phyloP scores from a whole-genome alignment of 495 filamentous ascomycete species.

The Parathielavia appendiculata region DNA sequence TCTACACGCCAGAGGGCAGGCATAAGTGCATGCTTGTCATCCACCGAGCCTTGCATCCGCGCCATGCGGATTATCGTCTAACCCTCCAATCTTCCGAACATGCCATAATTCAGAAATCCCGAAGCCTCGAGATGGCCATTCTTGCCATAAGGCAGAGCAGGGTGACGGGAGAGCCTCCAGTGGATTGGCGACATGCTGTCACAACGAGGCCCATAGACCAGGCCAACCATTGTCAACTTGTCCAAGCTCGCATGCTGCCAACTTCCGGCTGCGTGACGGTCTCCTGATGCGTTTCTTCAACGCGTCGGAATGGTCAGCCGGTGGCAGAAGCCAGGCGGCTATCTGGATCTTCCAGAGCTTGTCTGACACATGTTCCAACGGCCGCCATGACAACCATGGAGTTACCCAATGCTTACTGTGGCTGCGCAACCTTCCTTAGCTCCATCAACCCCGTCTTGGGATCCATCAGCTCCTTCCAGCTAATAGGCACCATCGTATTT shows the following conservation, averaged over 20 bases:
- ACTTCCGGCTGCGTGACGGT: background rate
- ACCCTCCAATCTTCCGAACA: background rate
- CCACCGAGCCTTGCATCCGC: background rate
- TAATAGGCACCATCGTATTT: conserved; percentile 84
- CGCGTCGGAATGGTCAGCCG: background rate
- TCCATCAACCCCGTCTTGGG: conserved; percentile 72
- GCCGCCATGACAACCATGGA: background rate
- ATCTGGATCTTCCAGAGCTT: background rate
- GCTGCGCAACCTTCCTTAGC: conserved; percentile 87
- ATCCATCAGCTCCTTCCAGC: conserved; percentile 91
- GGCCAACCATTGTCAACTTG: background rate
- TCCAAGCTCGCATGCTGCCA: background rate
- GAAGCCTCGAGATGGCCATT: background rate
- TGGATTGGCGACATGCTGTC: background rate
- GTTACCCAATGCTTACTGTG: conserved; percentile 41
- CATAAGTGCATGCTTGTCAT: conserved; percentile 6
- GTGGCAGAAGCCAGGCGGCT: background rate
- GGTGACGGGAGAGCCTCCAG: background rate
- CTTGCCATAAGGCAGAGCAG: background rate
- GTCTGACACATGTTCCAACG: background rate
- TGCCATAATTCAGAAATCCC: background rate
- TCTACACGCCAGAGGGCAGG: too few relatives aligned
- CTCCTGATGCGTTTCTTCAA: background rate
- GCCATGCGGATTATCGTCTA: background rate
- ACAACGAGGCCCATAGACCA: background rate